Percentiles rank a stretch among this genome's conserved stretches.
Evolutionary conservation across 1,284 basidiomycete genomes (phyloP).

Genomic region (Cutaneotrichosporon cutaneum): DNA sequence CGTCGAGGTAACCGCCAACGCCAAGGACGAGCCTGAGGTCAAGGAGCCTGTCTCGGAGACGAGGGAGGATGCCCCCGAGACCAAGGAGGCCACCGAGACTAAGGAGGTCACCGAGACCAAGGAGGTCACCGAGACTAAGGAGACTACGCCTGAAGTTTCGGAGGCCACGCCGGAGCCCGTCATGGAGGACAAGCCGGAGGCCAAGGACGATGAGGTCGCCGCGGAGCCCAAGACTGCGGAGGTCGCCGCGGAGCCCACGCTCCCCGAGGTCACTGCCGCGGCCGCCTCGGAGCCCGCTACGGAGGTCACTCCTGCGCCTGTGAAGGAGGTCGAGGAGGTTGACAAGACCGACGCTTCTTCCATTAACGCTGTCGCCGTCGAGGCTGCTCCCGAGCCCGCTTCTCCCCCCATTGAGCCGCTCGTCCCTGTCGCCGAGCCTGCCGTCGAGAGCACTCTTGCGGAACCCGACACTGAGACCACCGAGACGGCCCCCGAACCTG

Average conservation of each 20-base stretch:
- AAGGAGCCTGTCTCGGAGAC: no score
- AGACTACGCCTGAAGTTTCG: no score
- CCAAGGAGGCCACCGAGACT: neutral
- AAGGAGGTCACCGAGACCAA: neutral
- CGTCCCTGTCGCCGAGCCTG: neutral
- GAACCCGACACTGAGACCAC: neutral
- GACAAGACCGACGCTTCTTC: neutral
- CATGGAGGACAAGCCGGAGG: neutral
- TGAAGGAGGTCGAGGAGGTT: neutral
- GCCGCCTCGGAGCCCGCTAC: neutral
- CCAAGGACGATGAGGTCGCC: neutral
- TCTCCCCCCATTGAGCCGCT: neutral
- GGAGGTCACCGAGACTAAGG: neutral
- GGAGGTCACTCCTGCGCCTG: neutral
- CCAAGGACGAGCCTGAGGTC: neutral
- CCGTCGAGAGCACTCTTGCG: neutral
- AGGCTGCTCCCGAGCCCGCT: neutral
- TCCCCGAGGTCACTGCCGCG: neutral
- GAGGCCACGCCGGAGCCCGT: no score
- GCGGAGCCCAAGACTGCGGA: neutral
- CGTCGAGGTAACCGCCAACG: neutral
- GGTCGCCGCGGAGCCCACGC: neutral
- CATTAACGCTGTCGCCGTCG: neutral
- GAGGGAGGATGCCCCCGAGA: neutral
- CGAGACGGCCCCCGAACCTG: neutral